Base-by-base conservation (phyloP, 192 early-diverging fungal genomes). In the Podila epicladia region DNA sequence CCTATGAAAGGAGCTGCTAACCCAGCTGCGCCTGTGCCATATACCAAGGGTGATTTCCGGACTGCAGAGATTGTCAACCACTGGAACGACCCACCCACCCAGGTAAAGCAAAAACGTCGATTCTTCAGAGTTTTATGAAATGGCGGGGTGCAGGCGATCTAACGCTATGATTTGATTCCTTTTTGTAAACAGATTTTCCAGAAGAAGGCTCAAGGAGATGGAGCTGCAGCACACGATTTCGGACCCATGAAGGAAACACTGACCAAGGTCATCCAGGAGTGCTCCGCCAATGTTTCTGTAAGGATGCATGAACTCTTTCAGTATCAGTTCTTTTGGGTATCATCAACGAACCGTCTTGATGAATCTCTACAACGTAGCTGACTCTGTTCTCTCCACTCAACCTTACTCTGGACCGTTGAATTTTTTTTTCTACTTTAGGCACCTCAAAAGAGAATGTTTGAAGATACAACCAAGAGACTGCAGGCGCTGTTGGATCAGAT, bases 81-180 rank as follows among this genome's bases (percentile, higher is more conserved):
- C 71, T 88, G 87, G 86, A 87, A 87, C 64, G 86, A 87, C 61
- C 86, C 86, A 26, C 86, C 86, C 20, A 85, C 73, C 31, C 75
- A 83, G 77, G 86, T 84, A 73, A 26, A 28, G 35, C 35, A 9
- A 6, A 9, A 1, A 11, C 9, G 35, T 8, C 7, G 41, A 13
- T 8, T 45, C 8, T 13, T 45, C 35, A 37, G 9, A 37, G 15
- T 37, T 41, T 41, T 41, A 35, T 7, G 33, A 37, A 9, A 37
- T 37, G 35, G 35, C 1, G 41, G 1, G 41, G 17, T 17, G 38
- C 9, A 12, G 13, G 15, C 17, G 41, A 11, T 45, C 41, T 45
- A 45, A 45, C 41, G 2, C 41, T 15, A 45, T 15, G 26, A 35
- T 4, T 66, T 9, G 13, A 32, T 32, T 51, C 28, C 5, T 50